phyloP scores from a whole-genome alignment of 2,329 filamentous ascomycete species.

The Pestalotiopsis sp. region DNA sequence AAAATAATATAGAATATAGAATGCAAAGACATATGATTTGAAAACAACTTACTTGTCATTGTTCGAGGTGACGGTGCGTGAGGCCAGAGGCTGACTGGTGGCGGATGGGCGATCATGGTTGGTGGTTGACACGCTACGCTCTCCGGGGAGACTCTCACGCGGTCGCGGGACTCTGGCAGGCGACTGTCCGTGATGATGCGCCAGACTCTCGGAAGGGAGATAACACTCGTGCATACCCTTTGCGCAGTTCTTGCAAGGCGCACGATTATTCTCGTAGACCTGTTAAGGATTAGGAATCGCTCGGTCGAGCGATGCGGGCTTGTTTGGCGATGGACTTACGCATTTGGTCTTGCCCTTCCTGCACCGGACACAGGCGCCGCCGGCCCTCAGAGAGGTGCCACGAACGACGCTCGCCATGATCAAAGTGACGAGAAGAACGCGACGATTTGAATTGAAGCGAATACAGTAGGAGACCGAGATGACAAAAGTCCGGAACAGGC shows the following conservation, averaged over 20 bases:
- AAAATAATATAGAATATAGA: conserved; percentile 20
- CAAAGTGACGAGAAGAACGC: background rate
- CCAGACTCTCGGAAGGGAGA: conserved; percentile 61
- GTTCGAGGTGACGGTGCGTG: conserved; percentile 48
- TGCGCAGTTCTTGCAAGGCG: conserved; percentile 65
- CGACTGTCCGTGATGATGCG: conserved; percentile 60
- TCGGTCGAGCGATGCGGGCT: background rate
- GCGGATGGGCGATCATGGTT: conserved; percentile 47
- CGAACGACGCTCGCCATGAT: conserved; percentile 8
- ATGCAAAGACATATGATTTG: too few species aligned
- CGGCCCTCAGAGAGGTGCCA: conserved; percentile 9
- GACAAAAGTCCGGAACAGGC: background rate
- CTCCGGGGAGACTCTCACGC: conserved; percentile 56
- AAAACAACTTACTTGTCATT: conserved; percentile 54
- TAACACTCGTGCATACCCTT: conserved; percentile 68
- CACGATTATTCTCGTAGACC: conserved; percentile 63
- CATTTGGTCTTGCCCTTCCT: conserved; percentile 67
- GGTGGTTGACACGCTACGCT: conserved; percentile 47
- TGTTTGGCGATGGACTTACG: conserved; percentile 9
- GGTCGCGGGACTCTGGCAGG: conserved; percentile 55
- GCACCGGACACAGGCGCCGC: conserved; percentile 58
- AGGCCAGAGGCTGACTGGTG: conserved; percentile 36
- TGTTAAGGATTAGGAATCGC: conserved; percentile 54
- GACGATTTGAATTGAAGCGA: background rate
- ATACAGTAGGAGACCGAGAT: background rate